A percentile compares a stretch with the other conserved stretches of the same genome.
phyloP scores from a whole-genome alignment of 1,139 yeast species.

The Protomyces inouyei region DNA sequence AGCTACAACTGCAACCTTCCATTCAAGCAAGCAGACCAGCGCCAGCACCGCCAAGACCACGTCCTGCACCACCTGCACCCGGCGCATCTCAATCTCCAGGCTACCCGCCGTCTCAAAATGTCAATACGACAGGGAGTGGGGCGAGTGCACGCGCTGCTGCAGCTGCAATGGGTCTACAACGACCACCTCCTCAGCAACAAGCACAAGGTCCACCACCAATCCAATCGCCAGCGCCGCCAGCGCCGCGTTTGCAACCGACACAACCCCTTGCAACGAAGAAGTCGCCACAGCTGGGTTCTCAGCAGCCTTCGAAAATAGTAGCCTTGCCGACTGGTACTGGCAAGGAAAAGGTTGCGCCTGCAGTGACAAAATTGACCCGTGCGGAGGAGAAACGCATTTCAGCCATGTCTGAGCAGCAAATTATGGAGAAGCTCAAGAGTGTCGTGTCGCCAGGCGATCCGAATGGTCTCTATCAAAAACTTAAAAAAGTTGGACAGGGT shows the following conservation, averaged over 20 bases:
- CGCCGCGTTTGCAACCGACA: neutral
- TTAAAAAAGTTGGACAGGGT: slow-evolving; percentile 98
- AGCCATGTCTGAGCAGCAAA: slow-evolving; percentile 77
- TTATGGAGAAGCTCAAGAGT: slow-evolving; percentile 73
- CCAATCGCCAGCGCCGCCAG: neutral
- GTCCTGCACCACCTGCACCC: neutral
- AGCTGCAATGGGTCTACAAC: neutral
- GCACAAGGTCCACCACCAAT: neutral
- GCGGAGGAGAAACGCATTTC: slow-evolving; percentile 59
- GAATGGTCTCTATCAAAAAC: slow-evolving; percentile 71
- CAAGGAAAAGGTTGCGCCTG: slow-evolving; percentile 18
- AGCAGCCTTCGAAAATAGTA: slow-evolving; percentile 1
- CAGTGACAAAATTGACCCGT: slow-evolving; percentile 32
- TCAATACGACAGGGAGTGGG: neutral
- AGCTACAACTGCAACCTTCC: neutral
- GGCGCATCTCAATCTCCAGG: neutral
- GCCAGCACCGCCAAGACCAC: slow-evolving; percentile 13
- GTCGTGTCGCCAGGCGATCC: slow-evolving; percentile 86
- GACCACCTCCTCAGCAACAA: neutral
- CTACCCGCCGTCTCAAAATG: neutral
- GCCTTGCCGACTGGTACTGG: slow-evolving; percentile 9
- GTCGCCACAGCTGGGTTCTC: neutral
- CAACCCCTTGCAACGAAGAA: slow-evolving; percentile 12
- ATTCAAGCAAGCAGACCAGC: slow-evolving; percentile 25
- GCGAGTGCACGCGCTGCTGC: slow-evolving; percentile 1